Evolutionary conservation across 1,284 basidiomycete species (phyloP).

Genomic region (Wolfiporia cocos): DNA sequence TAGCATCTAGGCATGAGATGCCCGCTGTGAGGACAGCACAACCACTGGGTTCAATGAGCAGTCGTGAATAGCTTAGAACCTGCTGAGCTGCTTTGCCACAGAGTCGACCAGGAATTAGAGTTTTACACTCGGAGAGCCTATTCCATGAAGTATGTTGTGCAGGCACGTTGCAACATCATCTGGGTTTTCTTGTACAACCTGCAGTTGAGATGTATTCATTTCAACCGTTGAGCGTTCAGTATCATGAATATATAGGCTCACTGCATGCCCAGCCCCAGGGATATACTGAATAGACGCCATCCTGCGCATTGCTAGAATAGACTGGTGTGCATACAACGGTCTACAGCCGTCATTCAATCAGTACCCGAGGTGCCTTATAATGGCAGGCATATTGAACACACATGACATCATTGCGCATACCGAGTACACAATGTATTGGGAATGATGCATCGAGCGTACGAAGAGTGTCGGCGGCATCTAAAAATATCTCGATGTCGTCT

Average conservation of each 20-base stretch:
- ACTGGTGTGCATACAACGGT: background rate
- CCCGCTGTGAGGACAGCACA: no score
- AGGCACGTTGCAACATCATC: background rate
- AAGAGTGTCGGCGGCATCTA: background rate
- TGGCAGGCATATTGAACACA: background rate
- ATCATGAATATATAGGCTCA: background rate
- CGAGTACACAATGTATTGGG: constrained; percentile 1
- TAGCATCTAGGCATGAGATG: no score
- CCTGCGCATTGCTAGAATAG: background rate
- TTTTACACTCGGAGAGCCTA: background rate
- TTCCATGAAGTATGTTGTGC: background rate
- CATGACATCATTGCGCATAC: background rate
- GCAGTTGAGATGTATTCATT: background rate
- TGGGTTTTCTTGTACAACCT: constrained; percentile 2
- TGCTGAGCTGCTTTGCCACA: no score
- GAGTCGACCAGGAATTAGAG: no score
- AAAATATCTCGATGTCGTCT: background rate
- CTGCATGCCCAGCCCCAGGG: background rate
- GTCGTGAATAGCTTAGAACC: no score
- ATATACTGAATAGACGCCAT: constrained; percentile 1
- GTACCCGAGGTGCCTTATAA: background rate
- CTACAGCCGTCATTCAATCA: background rate
- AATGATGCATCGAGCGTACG: background rate
- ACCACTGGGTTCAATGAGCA: no score
- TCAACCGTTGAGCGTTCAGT: background rate